Evolutionary conservation across 2,329 filamentous ascomycete genomes (phyloP), one percentile per base, ranked within the genome.

Genomic region (Lasiodiplodia sp.): DNA sequence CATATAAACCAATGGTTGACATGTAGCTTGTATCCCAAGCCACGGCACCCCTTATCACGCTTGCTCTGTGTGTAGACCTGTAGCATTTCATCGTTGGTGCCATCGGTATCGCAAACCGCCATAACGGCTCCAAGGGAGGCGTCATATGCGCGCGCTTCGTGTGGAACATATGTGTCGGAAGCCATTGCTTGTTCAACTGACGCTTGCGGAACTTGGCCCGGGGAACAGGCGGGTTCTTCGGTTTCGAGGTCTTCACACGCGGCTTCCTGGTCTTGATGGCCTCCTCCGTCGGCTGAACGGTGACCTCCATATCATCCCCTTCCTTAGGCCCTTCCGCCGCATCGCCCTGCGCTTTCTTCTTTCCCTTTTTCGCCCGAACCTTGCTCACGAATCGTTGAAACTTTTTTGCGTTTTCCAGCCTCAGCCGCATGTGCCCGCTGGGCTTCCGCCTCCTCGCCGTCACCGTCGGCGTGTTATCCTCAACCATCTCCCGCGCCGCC

Each of bases 21-120:
- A 96, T 91, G 77, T 97, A 99, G 78, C 94, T 98, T 84, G 89
- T 92, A 80, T 99, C 96, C 94, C 95, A 98, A 0, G 90, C 90
- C 53, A 98, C 84, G 25, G 91, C 91, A 5, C 96, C 94, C 72
- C 90, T 88, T 65, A 90, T 86, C 34, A 90, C 89, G 65, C 90
- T 88, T 25, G 93, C 91, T 71, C 94, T 89, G 82, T 98, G 94
- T 0, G 93, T 96, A 56, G 93, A 89, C 63, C 96, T 86, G 77
- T 97, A 97, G 64, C 91, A 90, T 83, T 99, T 99, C 76, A 93
- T 90, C 34, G 92, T 96, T 0, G 95, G 93, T 4, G 92, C 93
- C 71, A 97, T 79, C 0, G 94, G 93, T 28, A 98, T 83, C 0
- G 93, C 89, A 79, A 97, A 97, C 51, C 94, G 88, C 96, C 96